Evolutionary conservation across 176 grass and related monocot genomes (phyloP).

Genomic region (Phoenix roebelenii): DNA sequence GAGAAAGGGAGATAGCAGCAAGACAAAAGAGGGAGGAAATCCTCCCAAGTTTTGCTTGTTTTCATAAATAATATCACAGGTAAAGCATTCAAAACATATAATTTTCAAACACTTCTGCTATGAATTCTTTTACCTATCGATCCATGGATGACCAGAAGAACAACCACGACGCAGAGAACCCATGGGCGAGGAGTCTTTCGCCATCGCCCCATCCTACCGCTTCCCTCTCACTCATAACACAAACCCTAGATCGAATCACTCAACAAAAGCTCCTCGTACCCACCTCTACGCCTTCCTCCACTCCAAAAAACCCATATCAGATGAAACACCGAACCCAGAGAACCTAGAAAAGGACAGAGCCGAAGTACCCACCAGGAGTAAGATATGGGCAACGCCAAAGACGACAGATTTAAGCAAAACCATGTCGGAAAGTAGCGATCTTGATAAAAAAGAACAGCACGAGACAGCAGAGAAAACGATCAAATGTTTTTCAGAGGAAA

Average conservation of each 20-base stretch:
- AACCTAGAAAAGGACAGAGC: neutral
- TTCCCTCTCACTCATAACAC: neutral
- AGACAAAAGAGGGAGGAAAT: no score
- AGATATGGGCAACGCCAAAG: neutral
- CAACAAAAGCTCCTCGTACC: neutral
- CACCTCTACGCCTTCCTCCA: neutral
- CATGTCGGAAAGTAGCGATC: neutral
- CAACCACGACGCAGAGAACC: neutral
- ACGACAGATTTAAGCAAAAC: slow-evolving; percentile 1
- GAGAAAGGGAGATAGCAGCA: no score
- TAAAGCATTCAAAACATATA: neutral
- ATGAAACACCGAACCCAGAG: neutral
- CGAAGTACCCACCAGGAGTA: neutral
- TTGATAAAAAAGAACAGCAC: no score
- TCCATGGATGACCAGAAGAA: neutral
- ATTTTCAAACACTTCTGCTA: neutral
- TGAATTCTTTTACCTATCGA: neutral
- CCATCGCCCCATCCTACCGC: slow-evolving; percentile 2
- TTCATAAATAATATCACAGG: neutral
- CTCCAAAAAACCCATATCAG: neutral
- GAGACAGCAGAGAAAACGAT: no score
- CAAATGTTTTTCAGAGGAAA: no score
- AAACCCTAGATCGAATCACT: neutral
- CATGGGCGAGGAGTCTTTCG: neutral
- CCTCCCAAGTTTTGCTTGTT: no score